Evolutionary conservation across 495 filamentous ascomycete genomes (phyloP).

Genomic region (Hypoxylon fuscum): DNA sequence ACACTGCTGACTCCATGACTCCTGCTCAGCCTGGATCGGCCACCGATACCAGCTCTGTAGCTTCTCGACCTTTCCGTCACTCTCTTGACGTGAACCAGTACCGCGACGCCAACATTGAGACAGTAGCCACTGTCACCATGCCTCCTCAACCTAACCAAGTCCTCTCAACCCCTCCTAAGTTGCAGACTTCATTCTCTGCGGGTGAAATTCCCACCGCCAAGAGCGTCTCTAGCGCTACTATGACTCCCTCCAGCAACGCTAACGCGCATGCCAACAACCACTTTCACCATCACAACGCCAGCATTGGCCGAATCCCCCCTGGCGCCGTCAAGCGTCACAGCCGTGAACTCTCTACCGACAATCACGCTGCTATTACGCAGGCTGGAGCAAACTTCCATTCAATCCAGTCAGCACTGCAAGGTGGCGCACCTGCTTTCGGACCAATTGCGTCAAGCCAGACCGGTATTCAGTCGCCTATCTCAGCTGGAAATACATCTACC

Average conservation of each 20-base stretch:
- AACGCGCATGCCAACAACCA: constrained; percentile 79
- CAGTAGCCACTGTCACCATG: constrained; percentile 42
- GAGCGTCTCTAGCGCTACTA: constrained; percentile 46
- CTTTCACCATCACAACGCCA: constrained; percentile 84
- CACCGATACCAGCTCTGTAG: constrained; percentile 51
- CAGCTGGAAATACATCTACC: constrained; percentile 45
- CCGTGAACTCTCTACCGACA: constrained; percentile 68
- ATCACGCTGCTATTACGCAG: constrained; percentile 52
- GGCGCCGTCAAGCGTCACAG: constrained; percentile 70
- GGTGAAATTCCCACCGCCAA: constrained; percentile 91
- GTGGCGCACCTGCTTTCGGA: constrained; percentile 76
- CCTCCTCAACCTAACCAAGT: constrained; percentile 51
- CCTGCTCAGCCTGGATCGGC: constrained; percentile 40
- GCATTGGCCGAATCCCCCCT: constrained; percentile 77
- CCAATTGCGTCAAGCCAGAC: constrained; percentile 52
- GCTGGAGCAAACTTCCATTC: constrained; percentile 58
- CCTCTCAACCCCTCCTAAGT: constrained; percentile 68
- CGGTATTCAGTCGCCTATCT: constrained; percentile 38
- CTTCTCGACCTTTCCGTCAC: constrained; percentile 61
- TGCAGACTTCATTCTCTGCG: constrained; percentile 89
- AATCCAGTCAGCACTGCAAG: constrained; percentile 76
- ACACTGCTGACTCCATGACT: constrained; percentile 39
- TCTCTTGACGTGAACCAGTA: constrained; percentile 63
- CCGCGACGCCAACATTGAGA: constrained; percentile 45
- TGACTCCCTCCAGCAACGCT: constrained; percentile 50